Evolutionary conservation across 2,329 filamentous ascomycete species (phyloP), one percentile per base, ranked within the genome.

Genomic region (Colletotrichum spaethianum): DNA sequence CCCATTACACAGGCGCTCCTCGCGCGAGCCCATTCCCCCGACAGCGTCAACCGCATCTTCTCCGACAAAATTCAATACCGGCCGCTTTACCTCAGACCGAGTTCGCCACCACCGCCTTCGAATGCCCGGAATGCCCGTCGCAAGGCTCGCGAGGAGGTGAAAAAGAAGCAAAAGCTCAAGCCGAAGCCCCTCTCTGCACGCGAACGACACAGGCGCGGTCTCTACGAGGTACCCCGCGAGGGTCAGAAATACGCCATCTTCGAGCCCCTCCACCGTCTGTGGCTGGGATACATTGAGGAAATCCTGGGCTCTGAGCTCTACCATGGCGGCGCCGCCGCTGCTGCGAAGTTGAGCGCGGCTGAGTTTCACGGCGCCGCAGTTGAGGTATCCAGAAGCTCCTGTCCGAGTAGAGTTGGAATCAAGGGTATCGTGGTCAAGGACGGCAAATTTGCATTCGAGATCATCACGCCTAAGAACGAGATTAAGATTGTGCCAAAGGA

Each of bases 331-430:
- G 84, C 89, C 3, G 82, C 82, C 7, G 88, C 92, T 2, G 93
- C 92, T 6, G 93, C 93, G 5, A 93, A 96, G 81, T 84, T 99
- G 42, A 91, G 90, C 55, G 94, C 92, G 69, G 96, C 95, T 1
- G 96, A 99, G 82, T 96, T 95, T 77, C 95, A 98, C 80, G 96
- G 96, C 1, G 95, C 96, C 20, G 85, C 91, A 76, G 81, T 98
- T 26, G 91, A 95, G 83, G 94, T 98, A 28, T 93, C 96, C 67
- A 85, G 95, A 76, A 96, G 95, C 80, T 84, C 89, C 38, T 98
- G 95, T 80, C 89, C 93, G 20, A 91, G 93, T 65, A 87, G 96
- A 20, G 95, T 99, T 0, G 96, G 96, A 0, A 83, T 96, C 65
- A 90, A 87, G 77, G 96, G 96, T 20, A 96, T 98, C 76, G 93